Evolutionary conservation across 441 rosid species (phyloP).

Genomic region (Bruguiera hainesii): DNA sequence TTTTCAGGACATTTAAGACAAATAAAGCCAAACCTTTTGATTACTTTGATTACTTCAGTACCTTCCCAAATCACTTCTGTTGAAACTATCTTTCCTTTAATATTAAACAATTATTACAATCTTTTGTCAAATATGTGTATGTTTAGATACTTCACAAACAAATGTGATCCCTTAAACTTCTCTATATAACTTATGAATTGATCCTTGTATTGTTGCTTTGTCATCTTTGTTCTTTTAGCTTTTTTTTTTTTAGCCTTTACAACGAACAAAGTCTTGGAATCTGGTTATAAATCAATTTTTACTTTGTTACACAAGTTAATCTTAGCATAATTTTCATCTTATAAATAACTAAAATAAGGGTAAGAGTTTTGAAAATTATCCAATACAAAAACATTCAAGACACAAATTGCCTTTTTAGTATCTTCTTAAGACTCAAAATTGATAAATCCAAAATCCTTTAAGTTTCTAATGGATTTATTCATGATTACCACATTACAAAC

Average conservation of each 20-base stretch:
- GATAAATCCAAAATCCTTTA: too few species aligned
- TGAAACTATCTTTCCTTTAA: constrained; percentile 44
- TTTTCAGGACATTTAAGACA: constrained; percentile 48
- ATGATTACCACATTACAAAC: too few species aligned
- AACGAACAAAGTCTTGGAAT: constrained; percentile 51
- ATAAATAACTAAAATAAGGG: background rate
- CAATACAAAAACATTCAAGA: too few species aligned
- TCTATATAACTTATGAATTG: constrained; percentile 12
- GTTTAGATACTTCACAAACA: constrained; percentile 41
- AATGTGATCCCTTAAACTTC: constrained; percentile 32
- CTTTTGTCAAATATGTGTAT: constrained; percentile 27
- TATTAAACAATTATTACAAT: constrained; percentile 41
- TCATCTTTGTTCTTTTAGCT: constrained; percentile 5
- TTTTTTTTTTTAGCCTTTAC: constrained; percentile 52
- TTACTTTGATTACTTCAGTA: constrained; percentile 48
- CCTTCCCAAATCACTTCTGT: constrained; percentile 48
- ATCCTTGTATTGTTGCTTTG: too few species aligned
- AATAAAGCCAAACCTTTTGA: constrained; percentile 70
- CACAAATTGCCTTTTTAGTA: too few species aligned
- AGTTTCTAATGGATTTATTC: too few species aligned
- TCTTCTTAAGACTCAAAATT: too few species aligned
- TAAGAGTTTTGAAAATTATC: background rate
- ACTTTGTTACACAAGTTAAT: background rate
- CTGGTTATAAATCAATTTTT: constrained; percentile 27
- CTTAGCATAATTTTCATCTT: background rate